Percentiles rank a stretch among this genome's conserved stretches.
phyloP scores from a whole-genome alignment of 1,284 basidiomycete species.

The Moniliophthora roreri region DNA sequence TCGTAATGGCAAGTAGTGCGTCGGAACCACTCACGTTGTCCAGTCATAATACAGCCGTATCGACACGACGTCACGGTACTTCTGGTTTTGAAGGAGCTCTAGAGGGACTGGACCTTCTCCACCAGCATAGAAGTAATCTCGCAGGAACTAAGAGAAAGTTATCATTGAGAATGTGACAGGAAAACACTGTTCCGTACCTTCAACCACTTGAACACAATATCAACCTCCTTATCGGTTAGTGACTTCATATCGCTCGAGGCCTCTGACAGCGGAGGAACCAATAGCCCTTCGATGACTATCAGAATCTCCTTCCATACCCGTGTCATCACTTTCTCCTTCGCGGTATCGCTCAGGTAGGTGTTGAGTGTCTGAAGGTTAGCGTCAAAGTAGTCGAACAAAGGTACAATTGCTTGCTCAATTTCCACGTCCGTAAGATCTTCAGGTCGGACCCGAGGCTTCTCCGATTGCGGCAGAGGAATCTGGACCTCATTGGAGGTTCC shows the following conservation, averaged over 20 bases:
- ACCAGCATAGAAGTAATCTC: conserved; percentile 94
- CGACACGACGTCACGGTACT: conserved; percentile 90
- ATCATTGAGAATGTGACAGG: conserved; percentile 11
- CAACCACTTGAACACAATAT: conserved; percentile 98
- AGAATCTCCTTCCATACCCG: conserved; percentile 98
- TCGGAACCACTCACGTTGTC: conserved; percentile 63
- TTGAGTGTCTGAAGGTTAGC: conserved; percentile 92
- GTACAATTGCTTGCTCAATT: conserved; percentile 91
- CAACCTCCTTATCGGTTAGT: conserved; percentile 92
- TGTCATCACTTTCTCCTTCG: conserved; percentile 92
- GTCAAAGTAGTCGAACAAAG: conserved; percentile 96
- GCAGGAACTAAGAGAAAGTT: conserved; percentile 65
- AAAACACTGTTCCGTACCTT: conserved; percentile 52
- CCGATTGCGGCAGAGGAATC: conserved; percentile 71
- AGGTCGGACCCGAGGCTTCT: conserved; percentile 69
- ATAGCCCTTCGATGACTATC: conserved; percentile 81
- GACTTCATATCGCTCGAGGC: conserved; percentile 89
- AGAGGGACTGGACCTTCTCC: conserved; percentile 90
- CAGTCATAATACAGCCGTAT: conserved; percentile 94
- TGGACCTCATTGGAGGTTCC: conserved; percentile 66
- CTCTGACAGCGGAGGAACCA: conserved; percentile 92
- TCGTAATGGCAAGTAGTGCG: conserved; percentile 1
- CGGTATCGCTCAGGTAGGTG: conserved; percentile 80
- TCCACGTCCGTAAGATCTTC: conserved; percentile 88
- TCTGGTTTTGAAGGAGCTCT: conserved; percentile 91